Evolutionary conservation across 768 basidiomycete genomes (phyloP).

Genomic region (Piloderma croceum): DNA sequence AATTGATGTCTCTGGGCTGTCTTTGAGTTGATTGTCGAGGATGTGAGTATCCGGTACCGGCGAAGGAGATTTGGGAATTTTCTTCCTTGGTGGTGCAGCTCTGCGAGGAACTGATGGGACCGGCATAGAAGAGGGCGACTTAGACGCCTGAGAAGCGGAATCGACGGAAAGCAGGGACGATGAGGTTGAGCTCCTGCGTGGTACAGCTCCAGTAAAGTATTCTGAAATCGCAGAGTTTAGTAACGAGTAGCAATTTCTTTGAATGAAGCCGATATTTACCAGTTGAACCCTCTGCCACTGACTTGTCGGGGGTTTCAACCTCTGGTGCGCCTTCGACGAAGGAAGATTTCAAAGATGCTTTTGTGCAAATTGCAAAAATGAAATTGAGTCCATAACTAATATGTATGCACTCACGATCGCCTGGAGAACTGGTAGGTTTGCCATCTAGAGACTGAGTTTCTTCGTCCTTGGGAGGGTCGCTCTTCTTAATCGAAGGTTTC

Average conservation of each 20-base stretch:
- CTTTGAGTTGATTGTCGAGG: constrained; percentile 8
- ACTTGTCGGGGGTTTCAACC: background rate
- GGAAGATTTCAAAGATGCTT: constrained; percentile 10
- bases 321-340: constrained; percentile 4
- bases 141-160: constrained; percentile 25
- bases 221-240: too few species aligned
- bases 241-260: too few species aligned
- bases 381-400: background rate
- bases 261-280: too few species aligned
- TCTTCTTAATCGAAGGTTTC: constrained; percentile 30
- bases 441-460: constrained; percentile 12
- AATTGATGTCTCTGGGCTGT: background rate
- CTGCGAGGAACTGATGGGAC: constrained; percentile 69
- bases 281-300: too few species aligned
- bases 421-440: background rate
- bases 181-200: constrained; percentile 15
- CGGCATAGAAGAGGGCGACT: constrained; percentile 58
- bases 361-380: background rate
- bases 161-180: constrained; percentile 23
- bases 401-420: too few species aligned
- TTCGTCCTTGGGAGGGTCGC: constrained; percentile 25
- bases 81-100: constrained; percentile 69
- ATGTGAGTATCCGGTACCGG: constrained; percentile 14
- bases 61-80: constrained; percentile 48
- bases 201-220: background rate